phyloP scores from a whole-genome alignment of 1,284 basidiomycete species.

The Ceratobasidium sp. region DNA sequence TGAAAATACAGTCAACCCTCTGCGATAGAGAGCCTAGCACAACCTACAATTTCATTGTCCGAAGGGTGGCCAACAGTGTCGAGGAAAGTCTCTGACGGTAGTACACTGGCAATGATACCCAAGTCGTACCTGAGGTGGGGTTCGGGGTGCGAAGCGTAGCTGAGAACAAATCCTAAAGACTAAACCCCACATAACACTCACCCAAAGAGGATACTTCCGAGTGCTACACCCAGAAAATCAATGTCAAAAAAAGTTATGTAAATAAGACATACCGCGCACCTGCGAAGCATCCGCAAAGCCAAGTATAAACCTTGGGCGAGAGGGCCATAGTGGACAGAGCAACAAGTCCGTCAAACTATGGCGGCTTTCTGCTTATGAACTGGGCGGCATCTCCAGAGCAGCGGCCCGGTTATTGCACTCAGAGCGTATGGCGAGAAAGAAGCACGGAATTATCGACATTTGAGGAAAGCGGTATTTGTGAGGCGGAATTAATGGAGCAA shows the following conservation, averaged over 20 bases:
- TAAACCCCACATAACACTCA: background rate
- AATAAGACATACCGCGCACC: conserved; percentile 47
- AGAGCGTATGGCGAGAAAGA: conserved; percentile 1
- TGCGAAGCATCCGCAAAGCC: conserved; percentile 66
- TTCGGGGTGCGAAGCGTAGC: conserved; percentile 34
- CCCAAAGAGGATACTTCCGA: conserved; percentile 45
- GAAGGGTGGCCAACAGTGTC: conserved; percentile 49
- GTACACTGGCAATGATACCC: conserved; percentile 54
- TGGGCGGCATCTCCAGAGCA: background rate
- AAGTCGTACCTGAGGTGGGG: conserved; percentile 53
- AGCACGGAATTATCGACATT: conserved; percentile 12
- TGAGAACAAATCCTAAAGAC: background rate
- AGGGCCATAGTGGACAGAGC: conserved; percentile 46
- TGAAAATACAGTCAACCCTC: conserved; percentile 41
- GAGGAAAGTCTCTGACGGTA: conserved; percentile 49
- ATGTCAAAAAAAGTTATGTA: conserved; percentile 47
- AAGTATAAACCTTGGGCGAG: conserved; percentile 59
- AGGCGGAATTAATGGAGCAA: conserved; percentile 23
- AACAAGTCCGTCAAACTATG: background rate
- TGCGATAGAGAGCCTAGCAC: conserved; percentile 50
- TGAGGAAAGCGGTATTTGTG: background rate
- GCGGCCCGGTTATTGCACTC: conserved; percentile 7
- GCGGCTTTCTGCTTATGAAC: conserved; percentile 10
- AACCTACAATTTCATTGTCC: conserved; percentile 45
- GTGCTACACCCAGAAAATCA: background rate